Conservation (phyloP, 805 yeast genomes). For the Teunomyces gatunensis region DNA sequence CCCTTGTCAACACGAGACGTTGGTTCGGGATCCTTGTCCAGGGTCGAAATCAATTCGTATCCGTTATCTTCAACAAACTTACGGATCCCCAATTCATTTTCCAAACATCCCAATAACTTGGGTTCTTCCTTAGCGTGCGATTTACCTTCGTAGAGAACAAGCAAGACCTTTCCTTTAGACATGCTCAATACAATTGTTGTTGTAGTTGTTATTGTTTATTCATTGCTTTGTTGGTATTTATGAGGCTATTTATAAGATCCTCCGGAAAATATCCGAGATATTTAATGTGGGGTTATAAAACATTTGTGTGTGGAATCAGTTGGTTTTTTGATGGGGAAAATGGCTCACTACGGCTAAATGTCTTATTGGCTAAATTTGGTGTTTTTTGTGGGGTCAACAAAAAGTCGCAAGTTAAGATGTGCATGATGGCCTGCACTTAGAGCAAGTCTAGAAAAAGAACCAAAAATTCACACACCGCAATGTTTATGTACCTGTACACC, state of each 20-base stretch:
- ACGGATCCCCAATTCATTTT: constrained; percentile 72
- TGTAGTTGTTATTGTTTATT: background rate
- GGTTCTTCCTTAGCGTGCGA: constrained; percentile 59
- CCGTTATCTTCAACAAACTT: constrained; percentile 64
- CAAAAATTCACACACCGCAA: too few species aligned
- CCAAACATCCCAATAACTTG: constrained; percentile 64
- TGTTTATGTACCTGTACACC: background rate
- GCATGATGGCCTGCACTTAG: too few species aligned
- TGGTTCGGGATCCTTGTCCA: constrained; percentile 63
- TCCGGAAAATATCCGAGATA: background rate
- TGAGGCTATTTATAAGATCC: background rate
- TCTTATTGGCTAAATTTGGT: background rate
- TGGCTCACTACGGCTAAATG: background rate
- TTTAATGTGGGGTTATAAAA: constrained; percentile 1
- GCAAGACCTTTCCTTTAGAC: constrained; percentile 39
- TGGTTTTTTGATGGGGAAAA: background rate
- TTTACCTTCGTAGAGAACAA: constrained; percentile 59
- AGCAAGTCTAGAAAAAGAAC: too few species aligned
- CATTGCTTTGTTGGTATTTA: too few species aligned
- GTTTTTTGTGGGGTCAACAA: background rate
- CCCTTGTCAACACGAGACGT: constrained; percentile 58
- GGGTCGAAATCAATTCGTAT: constrained; percentile 62
- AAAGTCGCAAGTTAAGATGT: too few species aligned
- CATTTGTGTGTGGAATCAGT: too few species aligned
- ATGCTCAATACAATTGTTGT: constrained; percentile 3